These are phyloP conservation scores for Sodiomyces alkalinus DNA, from an alignment of 2,329 filamentous ascomycete species.

Conservation along the genomic window DNA sequence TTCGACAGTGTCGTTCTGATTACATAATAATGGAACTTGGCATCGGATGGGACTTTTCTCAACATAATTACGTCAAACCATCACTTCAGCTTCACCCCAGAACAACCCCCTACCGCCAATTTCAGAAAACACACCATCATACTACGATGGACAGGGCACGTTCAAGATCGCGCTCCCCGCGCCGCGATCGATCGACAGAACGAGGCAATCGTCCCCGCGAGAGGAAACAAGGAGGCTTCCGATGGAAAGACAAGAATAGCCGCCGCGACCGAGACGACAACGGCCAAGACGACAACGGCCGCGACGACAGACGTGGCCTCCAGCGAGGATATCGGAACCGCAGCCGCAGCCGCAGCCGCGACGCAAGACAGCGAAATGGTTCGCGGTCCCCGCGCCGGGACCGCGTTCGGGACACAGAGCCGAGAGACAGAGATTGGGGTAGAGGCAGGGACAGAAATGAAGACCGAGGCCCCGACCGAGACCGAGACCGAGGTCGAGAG, in stretches of 20 bases:
- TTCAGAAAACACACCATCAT: background rate
- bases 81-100: background rate
- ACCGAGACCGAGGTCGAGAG: conserved; percentile 19
- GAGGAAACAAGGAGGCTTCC: conserved; percentile 24
- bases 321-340: conserved; percentile 37
- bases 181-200: conserved; percentile 5
- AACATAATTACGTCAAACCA: too few relatives aligned
- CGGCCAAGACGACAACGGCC: conserved; percentile 22
- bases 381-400: too few relatives aligned
- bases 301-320: conserved; percentile 19
- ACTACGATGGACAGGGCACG: conserved; percentile 7
- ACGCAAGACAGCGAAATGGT: too few relatives aligned
- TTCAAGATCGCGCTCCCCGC: conserved; percentile 7
- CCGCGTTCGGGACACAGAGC: conserved; percentile 13
- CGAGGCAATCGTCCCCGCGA: conserved; percentile 3
- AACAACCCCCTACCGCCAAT: background rate
- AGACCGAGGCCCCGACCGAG: conserved; percentile 21
- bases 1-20: too few relatives aligned
- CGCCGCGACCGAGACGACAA: conserved; percentile 25
- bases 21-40: too few relatives aligned
- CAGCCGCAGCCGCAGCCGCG: conserved; percentile 20
- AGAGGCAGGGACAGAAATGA: too few relatives aligned
- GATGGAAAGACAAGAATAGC: conserved; percentile 41
- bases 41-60: too few relatives aligned
- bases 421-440: conserved; percentile 1